phyloP scores from a whole-genome alignment of 352 stramenopile genomes.

The Detonula confervacea region DNA sequence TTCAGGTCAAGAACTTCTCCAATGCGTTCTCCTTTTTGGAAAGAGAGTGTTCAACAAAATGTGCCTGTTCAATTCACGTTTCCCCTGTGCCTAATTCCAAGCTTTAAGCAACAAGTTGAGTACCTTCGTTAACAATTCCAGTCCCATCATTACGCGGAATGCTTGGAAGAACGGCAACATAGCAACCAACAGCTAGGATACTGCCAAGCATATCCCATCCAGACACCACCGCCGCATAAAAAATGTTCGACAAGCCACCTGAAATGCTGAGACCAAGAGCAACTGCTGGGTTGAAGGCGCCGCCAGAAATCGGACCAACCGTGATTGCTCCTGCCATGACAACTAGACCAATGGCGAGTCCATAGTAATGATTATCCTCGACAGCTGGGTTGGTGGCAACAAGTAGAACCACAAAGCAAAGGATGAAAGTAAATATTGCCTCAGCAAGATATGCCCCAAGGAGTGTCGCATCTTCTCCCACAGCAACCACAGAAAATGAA shows the following conservation, averaged over 20 bases:
- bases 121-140: constrained; percentile 15
- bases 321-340: constrained; percentile 39
- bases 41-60: too few relatives aligned
- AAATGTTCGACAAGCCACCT: constrained; percentile 20
- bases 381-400: constrained; percentile 35
- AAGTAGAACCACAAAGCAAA: constrained; percentile 45
- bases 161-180: constrained; percentile 16
- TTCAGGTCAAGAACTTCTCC: too few relatives aligned
- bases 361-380: constrained; percentile 46
- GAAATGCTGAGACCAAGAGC: constrained; percentile 42
- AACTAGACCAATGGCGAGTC: constrained; percentile 43
- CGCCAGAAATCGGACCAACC: constrained; percentile 35
- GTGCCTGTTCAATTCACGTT: too few relatives aligned
- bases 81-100: too few relatives aligned
- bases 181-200: constrained; percentile 23
- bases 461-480: constrained; percentile 14
- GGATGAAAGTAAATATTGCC: constrained; percentile 27
- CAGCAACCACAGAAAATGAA: constrained; percentile 2
- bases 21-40: too few relatives aligned
- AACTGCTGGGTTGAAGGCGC: constrained; percentile 50
- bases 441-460: constrained; percentile 38
- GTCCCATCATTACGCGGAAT: background rate
- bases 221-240: constrained; percentile 19
- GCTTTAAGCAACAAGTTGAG: too few relatives aligned
- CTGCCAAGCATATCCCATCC: constrained; percentile 30